Percentiles rank a stretch among this genome's conserved stretches.
These are phyloP conservation scores for Metarhizium album DNA, from an alignment of 2,329 filamentous ascomycete species.

Conservation along the genomic window DNA sequence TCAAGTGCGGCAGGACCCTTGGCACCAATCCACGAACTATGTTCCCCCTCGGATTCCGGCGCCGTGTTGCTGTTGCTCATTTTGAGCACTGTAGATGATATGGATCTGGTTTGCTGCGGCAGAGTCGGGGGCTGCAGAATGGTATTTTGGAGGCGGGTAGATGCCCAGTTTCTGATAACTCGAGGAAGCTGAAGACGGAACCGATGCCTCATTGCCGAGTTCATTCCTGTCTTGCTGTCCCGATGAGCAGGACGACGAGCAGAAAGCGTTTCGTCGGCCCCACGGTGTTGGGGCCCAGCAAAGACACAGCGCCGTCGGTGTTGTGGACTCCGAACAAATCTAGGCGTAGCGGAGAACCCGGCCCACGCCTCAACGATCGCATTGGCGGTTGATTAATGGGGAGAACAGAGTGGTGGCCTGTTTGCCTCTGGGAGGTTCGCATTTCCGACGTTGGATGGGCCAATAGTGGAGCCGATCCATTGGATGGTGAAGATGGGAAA, in stretches of 20 bases:
- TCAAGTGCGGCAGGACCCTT: slow-evolving; percentile 11
- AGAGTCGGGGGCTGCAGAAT: background rate
- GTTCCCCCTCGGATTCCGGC: background rate
- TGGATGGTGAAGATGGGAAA: too few species aligned
- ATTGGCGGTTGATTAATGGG: too few species aligned
- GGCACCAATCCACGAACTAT: slow-evolving; percentile 11
- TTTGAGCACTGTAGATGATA: background rate
- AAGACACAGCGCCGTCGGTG: too few species aligned
- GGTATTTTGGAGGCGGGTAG: background rate
- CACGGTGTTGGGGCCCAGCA: too few species aligned
- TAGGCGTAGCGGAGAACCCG: too few species aligned
- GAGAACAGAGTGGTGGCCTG: too few species aligned
- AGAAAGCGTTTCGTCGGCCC: background rate
- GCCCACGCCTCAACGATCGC: too few species aligned
- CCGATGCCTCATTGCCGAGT: background rate
- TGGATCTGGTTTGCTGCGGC: background rate
- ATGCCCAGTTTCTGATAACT: background rate
- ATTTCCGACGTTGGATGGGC: too few species aligned
- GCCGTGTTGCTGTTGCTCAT: background rate
- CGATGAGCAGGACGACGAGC: background rate
- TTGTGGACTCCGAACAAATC: too few species aligned
- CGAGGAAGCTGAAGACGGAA: background rate
- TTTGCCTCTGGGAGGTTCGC: too few species aligned
- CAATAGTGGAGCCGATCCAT: too few species aligned
- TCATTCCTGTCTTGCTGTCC: background rate